These are phyloP conservation scores for Plantago coronopus DNA, from an alignment of 305 asterid genomes.

Conservation along the genomic window DNA sequence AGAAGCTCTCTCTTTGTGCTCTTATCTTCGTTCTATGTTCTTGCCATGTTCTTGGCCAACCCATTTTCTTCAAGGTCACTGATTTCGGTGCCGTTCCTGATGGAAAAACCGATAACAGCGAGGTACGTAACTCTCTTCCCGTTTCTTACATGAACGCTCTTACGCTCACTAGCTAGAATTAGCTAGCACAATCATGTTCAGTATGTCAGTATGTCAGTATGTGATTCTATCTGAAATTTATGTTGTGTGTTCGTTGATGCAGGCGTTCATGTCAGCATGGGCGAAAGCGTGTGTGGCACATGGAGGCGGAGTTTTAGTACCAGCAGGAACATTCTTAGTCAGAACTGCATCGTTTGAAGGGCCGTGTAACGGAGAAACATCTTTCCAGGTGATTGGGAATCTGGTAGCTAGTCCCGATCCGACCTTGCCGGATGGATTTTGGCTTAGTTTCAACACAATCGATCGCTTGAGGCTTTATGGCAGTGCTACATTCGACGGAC, in stretches of 20 bases:
- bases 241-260: neutral
- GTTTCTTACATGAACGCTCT: neutral
- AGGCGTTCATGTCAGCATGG: slow-evolving; percentile 28
- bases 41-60: neutral
- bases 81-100: slow-evolving; percentile 20
- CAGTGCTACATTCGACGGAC: slow-evolving; percentile 27
- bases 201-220: too few species aligned
- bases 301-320: slow-evolving; percentile 19
- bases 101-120: slow-evolving; percentile 22
- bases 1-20: neutral
- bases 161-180: too few species aligned
- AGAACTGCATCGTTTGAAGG: slow-evolving; percentile 3
- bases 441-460: slow-evolving; percentile 21
- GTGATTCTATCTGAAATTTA: too few species aligned
- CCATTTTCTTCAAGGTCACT: slow-evolving; percentile 10
- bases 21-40: neutral
- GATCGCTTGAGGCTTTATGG: slow-evolving; percentile 19
- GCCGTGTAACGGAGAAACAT: slow-evolving; percentile 8
- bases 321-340: slow-evolving; percentile 20
- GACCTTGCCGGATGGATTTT: neutral
- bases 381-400: slow-evolving; percentile 11
- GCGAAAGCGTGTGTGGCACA: slow-evolving; percentile 16
- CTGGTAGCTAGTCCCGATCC: slow-evolving; percentile 21
- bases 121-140: slow-evolving; percentile 17
- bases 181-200: too few species aligned